Evolutionary conservation across 352 stramenopile genomes (phyloP), one percentile per base, ranked within the genome.

Genomic region (Phytophthora palmivora): DNA sequence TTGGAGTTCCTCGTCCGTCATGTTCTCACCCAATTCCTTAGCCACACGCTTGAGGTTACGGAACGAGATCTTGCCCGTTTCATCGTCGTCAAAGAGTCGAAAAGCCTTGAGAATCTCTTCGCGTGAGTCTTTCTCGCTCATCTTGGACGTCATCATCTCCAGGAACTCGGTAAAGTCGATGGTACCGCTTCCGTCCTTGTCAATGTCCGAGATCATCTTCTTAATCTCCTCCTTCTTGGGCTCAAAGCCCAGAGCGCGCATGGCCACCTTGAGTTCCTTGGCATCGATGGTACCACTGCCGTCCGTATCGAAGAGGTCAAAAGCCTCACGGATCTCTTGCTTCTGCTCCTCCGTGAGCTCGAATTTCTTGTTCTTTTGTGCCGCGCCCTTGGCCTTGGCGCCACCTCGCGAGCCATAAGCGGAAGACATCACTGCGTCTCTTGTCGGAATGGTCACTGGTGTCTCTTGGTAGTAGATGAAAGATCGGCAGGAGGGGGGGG

Each of bases 141-240:
- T 97, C 75, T 98, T 98, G 45, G 82, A 95, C 41, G 97, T 99
- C 93, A 99, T 98, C 83, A 99, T 97, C 63, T 98, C 92, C 15
- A 99, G 72, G 61, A 99, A 99, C 72, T 99, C 96, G 47, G 97
- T 96, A 68, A 99, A 99, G 72, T 98, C 95, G 63, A 99, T 98
- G 38, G 88, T 94, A 39, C 95, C 94, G 4, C 79, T 96, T 48
- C 86, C 87, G 79, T 98, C 93, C 76, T 98, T 98, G 73, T 99
- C 92, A 58, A 98, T 98, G 69, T 98, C 94, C 48, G 83, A 85
- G 67, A 98, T 98, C 89, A 98, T 98, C 74, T 98, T 93, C 72
- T 98, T 98, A 58, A 99, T 98, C 53, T 97, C 98, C 74, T 98
- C 90, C 73, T 98, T 98, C 83, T 98, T 98, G 11, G 95, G 87